Base-by-base conservation (phyloP, 331 rosid genomes). In the Cydonia oblonga region DNA sequence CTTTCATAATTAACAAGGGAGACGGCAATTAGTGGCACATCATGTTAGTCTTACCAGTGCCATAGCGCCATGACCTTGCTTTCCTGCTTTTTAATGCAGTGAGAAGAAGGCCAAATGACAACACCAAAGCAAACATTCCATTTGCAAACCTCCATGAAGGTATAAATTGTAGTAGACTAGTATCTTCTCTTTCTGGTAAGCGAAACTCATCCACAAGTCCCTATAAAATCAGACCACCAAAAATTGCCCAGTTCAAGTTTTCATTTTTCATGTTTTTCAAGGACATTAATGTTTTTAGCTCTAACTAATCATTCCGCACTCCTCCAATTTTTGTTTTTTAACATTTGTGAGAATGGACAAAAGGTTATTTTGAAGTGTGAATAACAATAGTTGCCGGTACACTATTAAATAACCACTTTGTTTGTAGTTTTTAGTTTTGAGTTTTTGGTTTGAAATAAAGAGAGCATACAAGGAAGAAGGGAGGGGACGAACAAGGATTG, bases 31-130 rank as follows among this genome's bases (percentile, higher is more conserved):
- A 29, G 19, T 2, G n/a, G 28, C 5, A 22, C 8, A 15, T 19
- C 3, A 23, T 12, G 2, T 63, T 30, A n/a, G 26, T 40, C 49
- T 70, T 82, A 91, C 99, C 99, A 9, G 87, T 72, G 40, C 99
- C 99, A 68, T 95, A 95, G 30, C 99, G 96, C 99, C 99, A 95
- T 6, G 96, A 88, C 78, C 99, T 90, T 11, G 99, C 99, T 75
- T 95, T 95, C 73, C 99, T 79, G 79, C 99, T 95, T 72, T 67
- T 84, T 69, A 95, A 81, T 28, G 92, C 97, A 58, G 97, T 91
- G 46, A 88, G 80, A 63, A 91, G 93, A 87, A 95, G 99, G 78
- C 99, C 99, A 84, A 95, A 95, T 0, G 99, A 95, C 69, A 95
- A 91, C 52, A 95, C 97, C 82, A 95, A 52, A 76, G 99, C 99